A percentile compares a stretch with the other conserved stretches of the same genome.
Conservation (phyloP, 2,329 filamentous ascomycete genomes). For the Epichloe typhina region DNA sequence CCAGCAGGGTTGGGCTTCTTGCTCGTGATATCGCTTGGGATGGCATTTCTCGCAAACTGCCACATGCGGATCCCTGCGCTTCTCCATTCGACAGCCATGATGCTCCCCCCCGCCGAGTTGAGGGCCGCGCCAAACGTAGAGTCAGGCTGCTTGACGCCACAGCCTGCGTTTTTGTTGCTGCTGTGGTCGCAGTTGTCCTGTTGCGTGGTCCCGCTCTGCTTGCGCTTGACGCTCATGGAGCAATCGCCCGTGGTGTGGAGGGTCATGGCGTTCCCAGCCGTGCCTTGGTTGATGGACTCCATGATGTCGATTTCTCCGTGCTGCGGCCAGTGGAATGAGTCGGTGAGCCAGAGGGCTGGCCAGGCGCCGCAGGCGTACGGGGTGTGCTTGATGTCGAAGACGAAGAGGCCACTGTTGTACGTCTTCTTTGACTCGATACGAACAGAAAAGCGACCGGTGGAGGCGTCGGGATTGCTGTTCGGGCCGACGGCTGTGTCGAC, state of each 20-base stretch:
- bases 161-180: constrained; percentile 42
- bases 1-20: constrained; percentile 43
- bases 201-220: constrained; percentile 33
- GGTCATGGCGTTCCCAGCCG: constrained; percentile 43
- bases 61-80: constrained; percentile 48
- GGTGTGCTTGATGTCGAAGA: constrained; percentile 52
- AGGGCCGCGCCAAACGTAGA: constrained; percentile 36
- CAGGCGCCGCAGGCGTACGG: constrained; percentile 51
- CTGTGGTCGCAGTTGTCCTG: constrained; percentile 36
- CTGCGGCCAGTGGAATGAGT: constrained; percentile 46
- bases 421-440: constrained; percentile 46
- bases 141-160: constrained; percentile 32
- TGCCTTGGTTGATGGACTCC: constrained; percentile 42
- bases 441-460: constrained; percentile 48
- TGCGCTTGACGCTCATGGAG: constrained; percentile 38
- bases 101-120: constrained; percentile 41
- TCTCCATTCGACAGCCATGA: constrained; percentile 50
- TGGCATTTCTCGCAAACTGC: constrained; percentile 37
- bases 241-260: constrained; percentile 43
- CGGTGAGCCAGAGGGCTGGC: constrained; percentile 54
- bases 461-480: constrained; percentile 32
- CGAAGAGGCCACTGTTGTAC: constrained; percentile 51
- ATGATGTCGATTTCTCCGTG: constrained; percentile 54
- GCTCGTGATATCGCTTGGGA: constrained; percentile 39
- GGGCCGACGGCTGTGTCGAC: constrained; percentile 48